Percentiles rank a stretch among this genome's conserved stretches.
Evolutionary conservation across 1,284 basidiomycete species (phyloP).

Genomic region (Rhizoctonia solani): DNA sequence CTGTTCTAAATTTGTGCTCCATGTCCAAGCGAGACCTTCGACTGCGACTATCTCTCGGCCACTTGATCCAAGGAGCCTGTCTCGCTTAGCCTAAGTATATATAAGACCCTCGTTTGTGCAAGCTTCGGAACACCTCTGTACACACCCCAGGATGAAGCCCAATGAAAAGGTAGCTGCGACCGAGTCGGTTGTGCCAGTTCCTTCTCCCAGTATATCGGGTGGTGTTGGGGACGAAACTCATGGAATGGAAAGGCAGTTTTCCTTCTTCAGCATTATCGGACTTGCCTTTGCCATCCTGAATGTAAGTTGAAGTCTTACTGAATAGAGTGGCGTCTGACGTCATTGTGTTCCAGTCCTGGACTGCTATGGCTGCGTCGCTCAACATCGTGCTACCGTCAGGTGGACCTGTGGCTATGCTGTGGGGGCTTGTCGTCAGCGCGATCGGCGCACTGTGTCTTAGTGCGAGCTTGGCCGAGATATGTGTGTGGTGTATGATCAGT

Average conservation of each 20-base stretch:
- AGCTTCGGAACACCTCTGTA: no score
- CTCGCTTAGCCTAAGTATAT: slow-evolving; percentile 11
- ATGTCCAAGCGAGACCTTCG: not conserved
- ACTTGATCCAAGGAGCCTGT: not conserved
- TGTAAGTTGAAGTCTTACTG: slow-evolving; percentile 1
- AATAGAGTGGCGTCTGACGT: not conserved
- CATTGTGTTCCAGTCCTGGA: slow-evolving; percentile 13
- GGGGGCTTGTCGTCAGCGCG: slow-evolving; percentile 24
- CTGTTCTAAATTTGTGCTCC: slow-evolving; percentile 19
- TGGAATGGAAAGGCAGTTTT: slow-evolving; percentile 30
- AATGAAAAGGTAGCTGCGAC: not conserved
- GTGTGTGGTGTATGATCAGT: not conserved
- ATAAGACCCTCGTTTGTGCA: no score
- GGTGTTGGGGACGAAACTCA: not conserved
- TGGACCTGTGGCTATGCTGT: slow-evolving; percentile 32
- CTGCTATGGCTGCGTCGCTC: slow-evolving; percentile 32
- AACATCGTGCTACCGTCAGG: slow-evolving; percentile 32
- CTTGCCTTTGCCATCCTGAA: slow-evolving; percentile 35
- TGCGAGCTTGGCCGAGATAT: slow-evolving; percentile 32
- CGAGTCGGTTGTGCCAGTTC: slow-evolving; percentile 15
- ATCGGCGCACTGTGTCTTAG: slow-evolving; percentile 24
- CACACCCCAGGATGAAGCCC: slow-evolving; percentile 11
- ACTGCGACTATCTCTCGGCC: slow-evolving; percentile 1
- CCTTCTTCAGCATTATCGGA: slow-evolving; percentile 31
- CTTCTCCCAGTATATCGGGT: not conserved